Evolutionary conservation across 2,329 filamentous ascomycete species (phyloP), one percentile per base, ranked within the genome.

Genomic region (Diaporthe citri): DNA sequence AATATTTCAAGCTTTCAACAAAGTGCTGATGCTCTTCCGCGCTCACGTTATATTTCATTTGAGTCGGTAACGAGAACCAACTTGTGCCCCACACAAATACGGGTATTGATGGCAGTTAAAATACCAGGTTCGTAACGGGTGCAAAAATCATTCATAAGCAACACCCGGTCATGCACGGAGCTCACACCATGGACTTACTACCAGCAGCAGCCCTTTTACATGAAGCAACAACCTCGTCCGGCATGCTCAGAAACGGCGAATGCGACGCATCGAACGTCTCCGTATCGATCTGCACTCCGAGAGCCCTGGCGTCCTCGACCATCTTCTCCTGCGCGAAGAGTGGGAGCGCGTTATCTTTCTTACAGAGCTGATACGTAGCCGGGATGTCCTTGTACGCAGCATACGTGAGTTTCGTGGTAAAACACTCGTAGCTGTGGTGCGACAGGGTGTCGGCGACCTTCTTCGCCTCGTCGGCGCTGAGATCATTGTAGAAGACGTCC

Each of bases 231-330:
- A 73, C 60, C n/a, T 28, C 25, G 17, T 73, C 51, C 5, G 71
- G 71, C 59, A 73, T 67, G 9, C 71, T 73, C 25, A 66, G 28
- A 15, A 67, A 73, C 3, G 71, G 71, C 28, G 71, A 73, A 25
- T 73, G 71, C 8, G 71, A 73, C 15, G 71, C 71, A 51, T 67
- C 59, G 2, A 67, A 57, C 1, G 36, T 57, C 20, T 46, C 46
- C 7, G 59, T 73, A 1, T 73, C 71, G 52, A 73, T 6, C 17
- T 67, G 10, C 8, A 36, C 60, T 3, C 71, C 71, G 2, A 52
- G 22, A 31, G 28, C 52, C 52, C 36, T 41, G 25, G 51, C 60
- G 20, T 46, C 36, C 39, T 57, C 51, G 8, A 73, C 51, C 60
- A 73, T 67, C 15, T 41, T 55, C 39, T 73, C 71, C 39, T 73